Evolutionary conservation across 345 rosid genomes (phyloP), one percentile per base, ranked within the genome.

Genomic region (Citrus medica): DNA sequence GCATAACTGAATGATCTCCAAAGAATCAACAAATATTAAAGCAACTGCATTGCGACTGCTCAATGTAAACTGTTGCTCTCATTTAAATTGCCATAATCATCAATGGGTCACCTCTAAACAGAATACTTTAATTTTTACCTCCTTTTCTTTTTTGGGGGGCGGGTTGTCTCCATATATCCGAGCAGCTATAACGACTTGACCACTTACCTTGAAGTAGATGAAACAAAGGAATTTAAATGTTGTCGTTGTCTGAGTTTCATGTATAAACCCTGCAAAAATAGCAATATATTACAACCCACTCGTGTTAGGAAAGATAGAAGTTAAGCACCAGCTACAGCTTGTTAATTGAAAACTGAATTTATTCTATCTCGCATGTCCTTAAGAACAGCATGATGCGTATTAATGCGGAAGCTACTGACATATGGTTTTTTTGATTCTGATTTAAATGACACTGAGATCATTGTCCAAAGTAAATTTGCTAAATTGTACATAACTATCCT

Each of bases 191-290:
- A 30, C 28, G 61, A 30, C 33, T 71, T 37, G 80, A 33, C 60
- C 46, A 63, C 85, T 86, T 81, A 89, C 89, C 81, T 73, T 25
- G 80, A 76, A 53, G 81, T 59, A 64, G 84, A 70, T 65, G 83
- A 79, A 55, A 82, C 67, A 63, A 74, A 53, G 3, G 78, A 79
- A 30, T 46, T 53, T 30, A 78, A 76, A 51, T 73, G 71, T 83
- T 79, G 62, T 73, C 97, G 87, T 77, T 78, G 85, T 81, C 91
- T 86, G 69, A 93, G 86, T 78, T 80, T 91, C 93, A 93, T 90
- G 90, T 88, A 90, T 88, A 95, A 83, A 62, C 98, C 98, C 96
- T 95, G 92, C 90, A 85, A 80, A 56, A 82, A 42, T 33, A 73
- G 38, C 30, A 67, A 9, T 68, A 4, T 12, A 14, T 78, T 32